Base-by-base conservation (phyloP, 768 basidiomycete species). In the Russula vinacea region DNA sequence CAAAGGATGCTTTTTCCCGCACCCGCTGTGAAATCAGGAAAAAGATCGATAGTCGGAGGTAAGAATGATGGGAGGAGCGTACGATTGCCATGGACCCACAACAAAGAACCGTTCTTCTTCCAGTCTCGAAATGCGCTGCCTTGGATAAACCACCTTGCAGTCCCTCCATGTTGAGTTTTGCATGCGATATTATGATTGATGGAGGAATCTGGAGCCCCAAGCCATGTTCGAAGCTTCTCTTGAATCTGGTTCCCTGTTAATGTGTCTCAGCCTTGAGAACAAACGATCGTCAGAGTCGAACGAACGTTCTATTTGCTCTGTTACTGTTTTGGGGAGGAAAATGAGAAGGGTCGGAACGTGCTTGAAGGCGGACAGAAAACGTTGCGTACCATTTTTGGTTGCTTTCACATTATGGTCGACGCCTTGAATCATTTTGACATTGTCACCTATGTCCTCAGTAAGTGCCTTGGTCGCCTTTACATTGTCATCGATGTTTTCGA, bases 1-100 rank as follows among this genome's bases (percentile, higher is more conserved):
- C 47, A 62, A 24, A 56, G 47, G 4, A 62, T 37, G 13, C 26
- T 62, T 7, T 56, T 62, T 2, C 62, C 62, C 0, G 37, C 29
- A 10, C 55, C 62, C 7, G 55, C 62, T 62, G 29, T 5, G n/a
- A 39, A 32, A 35, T 14, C 8, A 0, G 6, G 10, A 0, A 40
- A 47, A 17, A 8, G 5, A 22, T 49, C 3, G 17, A 4, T 16
- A 6, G 2, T n/a, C 4, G 10, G 29, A 0, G 33, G 24, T 24
- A 22, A 26, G 13, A 6, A 42, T 0, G 40, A 26, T 1, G 2
- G 13, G 35, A 24, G 16, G 24, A 5, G 39, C 62, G 2, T 26
- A 62, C 62, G 49, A 50, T 26, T 62, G 19, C 62, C 62, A 37
- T 29, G 54, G 26, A 56, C 50, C 62, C 62, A 56, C 14, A 62